These are phyloP conservation scores for Pseudocercospora fuligena DNA, from an alignment of 2,329 filamentous ascomycete species.

Conservation along the genomic window DNA sequence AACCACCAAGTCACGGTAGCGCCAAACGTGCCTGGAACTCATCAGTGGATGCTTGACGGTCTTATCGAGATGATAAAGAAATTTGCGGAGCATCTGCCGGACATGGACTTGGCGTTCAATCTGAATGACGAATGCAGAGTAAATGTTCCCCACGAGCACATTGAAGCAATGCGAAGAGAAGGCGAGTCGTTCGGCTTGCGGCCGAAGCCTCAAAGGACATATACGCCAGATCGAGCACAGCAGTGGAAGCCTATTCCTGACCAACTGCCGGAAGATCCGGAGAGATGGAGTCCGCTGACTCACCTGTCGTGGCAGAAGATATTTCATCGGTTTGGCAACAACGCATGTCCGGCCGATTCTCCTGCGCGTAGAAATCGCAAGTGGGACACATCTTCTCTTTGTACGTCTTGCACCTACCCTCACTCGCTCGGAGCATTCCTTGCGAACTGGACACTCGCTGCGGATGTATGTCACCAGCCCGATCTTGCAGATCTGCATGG, in stretches of 20 bases:
- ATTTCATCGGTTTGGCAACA: constrained; percentile 48
- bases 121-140: constrained; percentile 65
- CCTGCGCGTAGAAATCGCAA: constrained; percentile 62
- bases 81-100: constrained; percentile 60
- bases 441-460: constrained; percentile 66
- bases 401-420: constrained; percentile 64
- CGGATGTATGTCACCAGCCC: constrained; percentile 75
- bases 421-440: constrained; percentile 73
- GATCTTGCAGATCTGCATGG: constrained; percentile 76
- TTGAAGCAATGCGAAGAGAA: constrained; percentile 43
- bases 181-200: constrained; percentile 9
- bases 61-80: constrained; percentile 58
- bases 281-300: constrained; percentile 34
- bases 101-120: constrained; percentile 68
- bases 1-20: constrained; percentile 57
- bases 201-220: constrained; percentile 33
- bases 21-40: constrained; percentile 58
- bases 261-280: constrained; percentile 23
- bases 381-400: constrained; percentile 69
- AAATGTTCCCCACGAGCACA: constrained; percentile 56
- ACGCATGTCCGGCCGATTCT: constrained; percentile 67
- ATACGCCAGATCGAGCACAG: constrained; percentile 45
- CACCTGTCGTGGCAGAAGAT: constrained; percentile 45
- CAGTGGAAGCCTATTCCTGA: constrained; percentile 46
- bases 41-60: constrained; percentile 64